These are phyloP conservation scores for Akanthomyces muscarius DNA, from an alignment of 2,329 filamentous ascomycete genomes.

Conservation along the genomic window DNA sequence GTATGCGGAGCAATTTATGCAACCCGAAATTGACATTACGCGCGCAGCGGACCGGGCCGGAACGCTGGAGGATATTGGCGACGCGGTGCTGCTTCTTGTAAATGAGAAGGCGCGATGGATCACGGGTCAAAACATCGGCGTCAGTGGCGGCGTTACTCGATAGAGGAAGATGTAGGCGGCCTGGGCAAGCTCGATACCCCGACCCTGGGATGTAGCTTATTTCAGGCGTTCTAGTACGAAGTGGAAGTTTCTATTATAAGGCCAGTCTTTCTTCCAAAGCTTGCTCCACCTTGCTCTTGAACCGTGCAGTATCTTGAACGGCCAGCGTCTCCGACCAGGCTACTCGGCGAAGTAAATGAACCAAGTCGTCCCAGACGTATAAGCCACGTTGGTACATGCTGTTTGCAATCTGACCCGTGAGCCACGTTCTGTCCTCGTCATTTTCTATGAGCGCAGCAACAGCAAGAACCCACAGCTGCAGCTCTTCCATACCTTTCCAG, in stretches of 20 bases:
- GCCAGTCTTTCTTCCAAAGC: too few relatives aligned
- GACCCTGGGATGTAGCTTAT: too few relatives aligned
- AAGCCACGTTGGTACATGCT: not conserved
- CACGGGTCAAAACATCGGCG: constrained; percentile 38
- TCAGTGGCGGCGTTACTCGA: constrained; percentile 33
- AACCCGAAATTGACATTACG: constrained; percentile 23
- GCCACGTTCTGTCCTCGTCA: not conserved
- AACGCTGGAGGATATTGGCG: constrained; percentile 37
- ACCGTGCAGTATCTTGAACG: too few relatives aligned
- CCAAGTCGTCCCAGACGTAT: not conserved
- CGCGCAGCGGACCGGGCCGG: constrained; percentile 33
- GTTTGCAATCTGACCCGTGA: not conserved
- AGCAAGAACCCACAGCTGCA: not conserved
- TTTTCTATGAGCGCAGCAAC: not conserved
- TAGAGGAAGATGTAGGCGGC: not conserved
- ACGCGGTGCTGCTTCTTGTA: constrained; percentile 37
- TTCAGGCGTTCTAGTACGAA: not conserved
- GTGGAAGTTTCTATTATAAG: too few relatives aligned
- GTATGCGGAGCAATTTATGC: constrained; percentile 21
- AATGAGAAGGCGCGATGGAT: constrained; percentile 40
- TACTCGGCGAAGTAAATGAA: not conserved
- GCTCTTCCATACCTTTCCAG: not conserved
- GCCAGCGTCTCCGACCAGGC: too few relatives aligned
- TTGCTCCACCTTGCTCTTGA: too few relatives aligned
- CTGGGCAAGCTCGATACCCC: not conserved